Percentiles rank a stretch among this genome's conserved stretches.
phyloP scores from a whole-genome alignment of 805 yeast species.

The Cyberlindnera bimundalis region DNA sequence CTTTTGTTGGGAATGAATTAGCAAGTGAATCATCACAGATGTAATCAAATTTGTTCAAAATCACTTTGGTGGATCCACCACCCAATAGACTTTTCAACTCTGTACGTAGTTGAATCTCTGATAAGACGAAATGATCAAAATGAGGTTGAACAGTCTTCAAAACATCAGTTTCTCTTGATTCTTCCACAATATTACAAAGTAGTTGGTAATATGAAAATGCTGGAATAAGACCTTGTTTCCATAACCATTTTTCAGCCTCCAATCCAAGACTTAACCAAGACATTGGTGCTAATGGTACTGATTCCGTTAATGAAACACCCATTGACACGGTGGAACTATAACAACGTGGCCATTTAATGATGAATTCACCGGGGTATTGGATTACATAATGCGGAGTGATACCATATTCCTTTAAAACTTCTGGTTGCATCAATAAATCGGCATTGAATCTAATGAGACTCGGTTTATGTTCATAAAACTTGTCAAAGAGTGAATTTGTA shows the following conservation, averaged over 20 bases:
- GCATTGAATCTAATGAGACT: slow-evolving; percentile 31
- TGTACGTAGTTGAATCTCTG: slow-evolving; percentile 44
- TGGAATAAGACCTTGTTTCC: slow-evolving; percentile 46
- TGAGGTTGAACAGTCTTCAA: slow-evolving; percentile 33
- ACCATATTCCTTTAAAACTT: slow-evolving; percentile 42
- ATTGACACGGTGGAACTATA: slow-evolving; percentile 49
- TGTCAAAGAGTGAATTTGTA: slow-evolving; percentile 17
- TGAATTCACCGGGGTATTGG: slow-evolving; percentile 62
- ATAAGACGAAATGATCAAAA: slow-evolving; percentile 32
- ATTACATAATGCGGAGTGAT: slow-evolving; percentile 44
- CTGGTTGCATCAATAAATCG: slow-evolving; percentile 49
- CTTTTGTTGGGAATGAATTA: slow-evolving; percentile 52
- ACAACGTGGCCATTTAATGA: slow-evolving; percentile 54
- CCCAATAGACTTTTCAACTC: slow-evolving; percentile 33
- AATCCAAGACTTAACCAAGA: slow-evolving; percentile 51
- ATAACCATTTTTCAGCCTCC: slow-evolving; percentile 50
- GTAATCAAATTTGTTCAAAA: slow-evolving; percentile 36
- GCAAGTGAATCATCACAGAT: slow-evolving; percentile 52
- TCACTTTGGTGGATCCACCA: slow-evolving; percentile 31
- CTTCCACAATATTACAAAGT: slow-evolving; percentile 42
- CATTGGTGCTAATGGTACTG: slow-evolving; percentile 51
- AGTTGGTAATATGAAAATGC: slow-evolving; percentile 49
- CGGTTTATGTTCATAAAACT: slow-evolving; percentile 19
- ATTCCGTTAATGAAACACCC: slow-evolving; percentile 56
- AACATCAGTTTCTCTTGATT: slow-evolving; percentile 37